Evolutionary conservation across 495 filamentous ascomycete species (phyloP), one percentile per base, ranked within the genome.

Genomic region (Chaetomium cochliodes): DNA sequence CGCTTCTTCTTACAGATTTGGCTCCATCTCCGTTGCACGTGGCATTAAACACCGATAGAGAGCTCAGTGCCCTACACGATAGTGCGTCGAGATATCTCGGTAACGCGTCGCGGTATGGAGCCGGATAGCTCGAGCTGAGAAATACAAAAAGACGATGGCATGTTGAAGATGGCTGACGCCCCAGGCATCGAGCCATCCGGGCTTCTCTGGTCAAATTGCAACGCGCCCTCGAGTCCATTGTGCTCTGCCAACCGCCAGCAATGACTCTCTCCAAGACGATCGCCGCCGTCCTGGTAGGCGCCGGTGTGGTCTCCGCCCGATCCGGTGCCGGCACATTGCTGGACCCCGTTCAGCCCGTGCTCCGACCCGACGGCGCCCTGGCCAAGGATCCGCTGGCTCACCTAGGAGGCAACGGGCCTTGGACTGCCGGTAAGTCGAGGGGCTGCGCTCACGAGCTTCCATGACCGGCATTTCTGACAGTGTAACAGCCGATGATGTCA

Each of bases 401-500:
- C 44, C n/a, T 47, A n/a, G 44, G 44, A 47, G 44, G 44, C 44
- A 47, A 47, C 44, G 44, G 44, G 18, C 44, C 44, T 47, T 47
- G 44, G 44, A 47, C 44, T 22, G 44, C n/a, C n/a, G 18, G 44
- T 47, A 22, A 47, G 44, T 47, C 1, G 9, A n/a, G 18, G n/a
- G 7, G 15, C 18, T 47, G 44, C 9, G 44, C 44, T 8, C 44
- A 11, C 13, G n/a, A 47, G 44, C 44, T 47, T 47, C n/a, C 44
- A 47, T 47, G 7, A 5, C n/a, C 5, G n/a, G 7, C 4, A 22
- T 22, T 22, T 47, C 44, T 22, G 22, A 47, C 44, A 23, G 41
- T 18, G 41, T 26, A 87, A 85, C 66, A 76, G 80, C 49, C 84
- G 82, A 8, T 86, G 79, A 85, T 70, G 76, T 85, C 58, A 80